Conservation (phyloP, 495 filamentous ascomycete species). For the Talaromyces thailandensis region DNA sequence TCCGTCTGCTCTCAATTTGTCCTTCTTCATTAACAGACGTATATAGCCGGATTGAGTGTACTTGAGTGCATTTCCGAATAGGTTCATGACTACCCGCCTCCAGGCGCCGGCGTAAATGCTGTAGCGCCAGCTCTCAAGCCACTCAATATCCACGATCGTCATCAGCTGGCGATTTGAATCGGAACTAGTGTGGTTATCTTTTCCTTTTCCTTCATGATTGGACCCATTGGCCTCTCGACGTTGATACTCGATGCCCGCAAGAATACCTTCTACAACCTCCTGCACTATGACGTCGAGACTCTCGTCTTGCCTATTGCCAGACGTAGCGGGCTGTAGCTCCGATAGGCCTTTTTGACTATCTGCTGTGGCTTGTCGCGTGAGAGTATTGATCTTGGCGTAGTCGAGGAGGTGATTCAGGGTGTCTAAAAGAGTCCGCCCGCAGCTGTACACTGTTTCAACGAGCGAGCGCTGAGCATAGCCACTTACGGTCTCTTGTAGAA, state of each 20-base stretch:
- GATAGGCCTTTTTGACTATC: not conserved
- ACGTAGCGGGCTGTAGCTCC: not conserved
- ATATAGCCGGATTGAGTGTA: not conserved
- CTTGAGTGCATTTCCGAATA: not conserved
- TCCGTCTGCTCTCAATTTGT: not conserved
- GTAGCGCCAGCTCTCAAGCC: not conserved
- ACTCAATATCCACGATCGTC: not conserved
- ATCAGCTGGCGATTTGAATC: not conserved
- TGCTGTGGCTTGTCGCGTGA: not conserved
- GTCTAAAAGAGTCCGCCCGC: slow-evolving; percentile 58
- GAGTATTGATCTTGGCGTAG: not conserved
- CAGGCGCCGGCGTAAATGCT: not conserved
- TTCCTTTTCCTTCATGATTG: not conserved
- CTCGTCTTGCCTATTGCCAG: not conserved
- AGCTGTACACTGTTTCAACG: slow-evolving; percentile 56
- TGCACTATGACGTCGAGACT: not conserved
- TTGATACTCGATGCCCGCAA: not conserved
- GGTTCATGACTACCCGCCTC: not conserved
- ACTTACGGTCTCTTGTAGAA: slow-evolving; percentile 23
- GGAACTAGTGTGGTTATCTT: not conserved
- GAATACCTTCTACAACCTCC: not conserved
- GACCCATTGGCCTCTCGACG: not conserved
- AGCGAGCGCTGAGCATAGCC: slow-evolving; percentile 51
- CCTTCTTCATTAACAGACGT: not conserved
- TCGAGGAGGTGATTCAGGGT: not conserved